Evolutionary conservation across 2,329 filamentous ascomycete genomes (phyloP).

Genomic region (Beauveria bassiana): DNA sequence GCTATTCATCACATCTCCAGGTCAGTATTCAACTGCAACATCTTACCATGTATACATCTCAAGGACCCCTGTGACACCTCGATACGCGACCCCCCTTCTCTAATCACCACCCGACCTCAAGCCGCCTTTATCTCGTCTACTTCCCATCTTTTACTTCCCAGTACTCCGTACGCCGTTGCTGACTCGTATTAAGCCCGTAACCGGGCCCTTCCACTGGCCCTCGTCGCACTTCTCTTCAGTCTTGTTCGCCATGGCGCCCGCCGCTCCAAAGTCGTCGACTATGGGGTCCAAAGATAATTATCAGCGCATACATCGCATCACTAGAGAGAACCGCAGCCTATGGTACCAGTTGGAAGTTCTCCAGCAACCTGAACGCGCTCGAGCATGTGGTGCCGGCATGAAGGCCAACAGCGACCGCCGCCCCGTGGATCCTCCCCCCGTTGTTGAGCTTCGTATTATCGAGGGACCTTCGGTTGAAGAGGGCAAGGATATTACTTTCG

Average conservation of each 20-base stretch:
- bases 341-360: slow-evolving; percentile 80
- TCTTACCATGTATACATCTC: neutral
- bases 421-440: slow-evolving; percentile 88
- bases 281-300: slow-evolving; percentile 26
- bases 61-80: neutral
- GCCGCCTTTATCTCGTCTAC: neutral
- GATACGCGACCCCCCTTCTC: neutral
- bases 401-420: slow-evolving; percentile 70
- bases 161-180: neutral
- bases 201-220: neutral
- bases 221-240: neutral
- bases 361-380: slow-evolving; percentile 87
- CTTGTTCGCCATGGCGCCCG: slow-evolving; percentile 12
- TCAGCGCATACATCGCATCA: slow-evolving; percentile 44
- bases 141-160: neutral
- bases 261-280: slow-evolving; percentile 26
- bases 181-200: neutral
- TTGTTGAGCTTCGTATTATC: slow-evolving; percentile 82
- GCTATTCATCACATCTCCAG: neutral
- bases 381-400: slow-evolving; percentile 89
- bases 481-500: slow-evolving; percentile 70
- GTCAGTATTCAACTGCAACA: neutral
- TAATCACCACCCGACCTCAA: neutral
- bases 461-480: slow-evolving; percentile 58
- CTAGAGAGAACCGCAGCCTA: slow-evolving; percentile 67